A percentile compares a stretch with the other conserved stretches of the same genome.
phyloP scores from a whole-genome alignment of 2,329 filamentous ascomycete species.

The Beauveria caledonica region DNA sequence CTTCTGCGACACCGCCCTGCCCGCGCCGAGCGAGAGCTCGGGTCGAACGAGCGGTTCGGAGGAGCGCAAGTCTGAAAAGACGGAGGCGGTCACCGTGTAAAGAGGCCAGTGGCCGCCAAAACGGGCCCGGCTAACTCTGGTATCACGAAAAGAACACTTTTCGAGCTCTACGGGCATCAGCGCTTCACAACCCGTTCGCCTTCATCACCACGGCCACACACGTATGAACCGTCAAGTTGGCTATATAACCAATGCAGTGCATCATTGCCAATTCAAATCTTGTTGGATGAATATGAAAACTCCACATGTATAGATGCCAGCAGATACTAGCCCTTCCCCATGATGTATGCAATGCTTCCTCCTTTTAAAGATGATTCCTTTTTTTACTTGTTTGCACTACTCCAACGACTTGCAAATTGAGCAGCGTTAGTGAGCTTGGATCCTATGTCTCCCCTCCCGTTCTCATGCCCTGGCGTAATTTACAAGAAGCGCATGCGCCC shows the following conservation, averaged over 20 bases:
- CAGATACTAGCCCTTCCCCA: neutral
- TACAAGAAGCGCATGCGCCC: neutral
- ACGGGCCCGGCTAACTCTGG: no score
- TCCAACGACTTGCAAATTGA: neutral
- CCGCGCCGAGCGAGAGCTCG: neutral
- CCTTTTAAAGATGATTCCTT: neutral
- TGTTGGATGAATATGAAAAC: neutral
- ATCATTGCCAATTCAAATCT: neutral
- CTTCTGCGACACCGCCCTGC: conserved; percentile 6
- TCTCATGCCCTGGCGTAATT: neutral
- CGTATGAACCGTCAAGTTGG: no score
- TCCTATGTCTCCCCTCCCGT: neutral
- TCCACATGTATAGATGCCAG: conserved; percentile 2
- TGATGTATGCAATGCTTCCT: conserved; percentile 11
- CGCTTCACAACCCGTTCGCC: no score
- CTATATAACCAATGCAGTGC: neutral
- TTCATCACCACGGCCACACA: no score
- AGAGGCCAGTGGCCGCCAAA: no score
- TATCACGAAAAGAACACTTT: no score
- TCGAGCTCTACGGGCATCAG: no score
- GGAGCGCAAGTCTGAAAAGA: neutral
- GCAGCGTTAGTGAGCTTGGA: neutral
- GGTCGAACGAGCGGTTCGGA: neutral
- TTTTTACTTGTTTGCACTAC: neutral
- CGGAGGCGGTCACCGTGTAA: neutral